Base-by-base conservation (phyloP, 2,329 filamentous ascomycete species). In the Aspergillus transmontanensis region DNA sequence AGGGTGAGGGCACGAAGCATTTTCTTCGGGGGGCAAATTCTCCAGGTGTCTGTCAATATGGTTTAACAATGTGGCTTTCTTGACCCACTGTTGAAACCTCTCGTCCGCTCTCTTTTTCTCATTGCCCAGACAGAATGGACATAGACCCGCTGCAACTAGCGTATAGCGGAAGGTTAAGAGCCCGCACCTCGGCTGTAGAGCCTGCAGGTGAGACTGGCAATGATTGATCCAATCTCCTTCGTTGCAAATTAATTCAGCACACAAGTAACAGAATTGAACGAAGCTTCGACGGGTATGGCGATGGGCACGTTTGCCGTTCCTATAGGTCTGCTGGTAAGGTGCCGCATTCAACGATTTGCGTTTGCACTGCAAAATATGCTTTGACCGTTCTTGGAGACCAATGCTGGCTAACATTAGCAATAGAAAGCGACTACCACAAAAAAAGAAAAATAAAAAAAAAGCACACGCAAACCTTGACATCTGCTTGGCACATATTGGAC, bases 91-190 rank as follows among this genome's bases (percentile, higher is more conserved):
- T 28, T 66, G 55, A 5, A 61, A 65, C n/a, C 62, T 23, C 34
- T 63, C 39, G 11, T 32, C 30, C 9, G 50, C 54, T 3, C 39
- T 46, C 32, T 63, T 64, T 6, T 9, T 55, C 12, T 59, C 34
- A 34, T 66, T 60, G 6, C 64, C 62, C 11, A 66, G 41, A 23
- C 64, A 66, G 21, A 66, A 66, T 5, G 58, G 62, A 28, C 64
- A 66, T 16, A 62, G 53, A 7, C 62, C 62, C 32, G 62, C 46
- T 2, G 48, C 60, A 1, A 66, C 62, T 12, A 62, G 30, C 21
- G 64, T 66, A 23, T 59, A 66, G 28, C 59, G 62, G n/a, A 66
- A 64, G n/a, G 43, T 64, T 12, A 66, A 30, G 16, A 64, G 39
- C 11, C 62, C 60, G 26, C 64, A 66, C 11, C 62, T 45, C 23